Evolutionary conservation across 257 asterid genomes (phyloP), one percentile per base, ranked within the genome.

Genomic region (Linaria vulgaris): DNA sequence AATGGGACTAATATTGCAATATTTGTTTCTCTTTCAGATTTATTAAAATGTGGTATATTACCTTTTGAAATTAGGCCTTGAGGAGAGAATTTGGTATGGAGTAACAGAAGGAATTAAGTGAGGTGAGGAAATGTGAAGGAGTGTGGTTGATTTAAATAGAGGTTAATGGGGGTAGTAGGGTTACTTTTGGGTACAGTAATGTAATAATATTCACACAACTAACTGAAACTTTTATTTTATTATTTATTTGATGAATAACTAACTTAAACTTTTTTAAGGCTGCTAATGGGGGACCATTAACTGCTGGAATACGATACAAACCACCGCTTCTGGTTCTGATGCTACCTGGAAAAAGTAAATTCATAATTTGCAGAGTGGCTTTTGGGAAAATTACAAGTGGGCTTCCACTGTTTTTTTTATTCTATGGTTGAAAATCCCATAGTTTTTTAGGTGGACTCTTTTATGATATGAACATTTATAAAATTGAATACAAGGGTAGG

Each of bases 71-170:
- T 53, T 9, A 9, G 16, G 12, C 9, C 56, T 59, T 3, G 65
- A 46, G 56, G 31, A 21, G 58, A 22, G 45, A 58, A 57, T 52
- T 3, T 66, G 19, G 21, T 10, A 48, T 47, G 23, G 37, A 6
- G 9, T 20, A 50, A 16, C 22, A 61, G 37, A 56, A 46, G 56
- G 34, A 27, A 45, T 50, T 69, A 6, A 27, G 34, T 24, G 79
- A 67, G 34, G 31, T 71, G 85, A 50, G 62, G 64, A 67, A 74
- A 31, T 38, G 69, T 21, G 74, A 49, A 51, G 68, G 57, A 50
- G 71, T 37, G 56, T 57, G 74, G 74, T 66, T n/a, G 79, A 17
- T 79, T 69, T 82, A 82, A 82, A 82, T 82, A 82, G 82, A 55
- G 71, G 54, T 12, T 41, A 13, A 16, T 68, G 41, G 12, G 17